Evolutionary conservation across 2,329 filamentous ascomycete genomes (phyloP).

Genomic region (Calonectria fujianensis): DNA sequence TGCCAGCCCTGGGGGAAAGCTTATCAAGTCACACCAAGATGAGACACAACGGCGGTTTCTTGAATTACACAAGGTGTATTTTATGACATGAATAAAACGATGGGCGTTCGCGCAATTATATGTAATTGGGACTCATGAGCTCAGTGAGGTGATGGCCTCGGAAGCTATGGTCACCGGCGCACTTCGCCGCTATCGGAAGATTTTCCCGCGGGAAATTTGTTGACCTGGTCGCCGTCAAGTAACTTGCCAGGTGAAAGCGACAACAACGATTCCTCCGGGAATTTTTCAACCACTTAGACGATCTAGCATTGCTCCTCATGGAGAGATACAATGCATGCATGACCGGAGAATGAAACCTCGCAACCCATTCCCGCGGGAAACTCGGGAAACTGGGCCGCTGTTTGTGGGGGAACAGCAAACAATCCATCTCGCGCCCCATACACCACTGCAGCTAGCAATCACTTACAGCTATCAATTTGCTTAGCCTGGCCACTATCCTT

Average conservation of each 20-base stretch:
- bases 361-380: constrained; percentile 12
- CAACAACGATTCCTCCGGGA: background rate
- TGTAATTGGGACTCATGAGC: constrained; percentile 6
- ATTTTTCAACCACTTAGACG: constrained; percentile 2
- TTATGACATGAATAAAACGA: background rate
- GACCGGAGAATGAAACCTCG: constrained; percentile 23
- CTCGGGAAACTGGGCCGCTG: constrained; percentile 16
- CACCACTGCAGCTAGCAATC: constrained; percentile 20
- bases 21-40: constrained; percentile 40
- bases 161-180: constrained; percentile 19
- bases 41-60: background rate
- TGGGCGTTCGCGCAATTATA: constrained; percentile 4
- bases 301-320: constrained; percentile 9
- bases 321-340: constrained; percentile 1
- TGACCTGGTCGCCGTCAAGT: background rate
- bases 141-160: constrained; percentile 20
- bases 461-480: constrained; percentile 20
- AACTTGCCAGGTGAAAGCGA: background rate
- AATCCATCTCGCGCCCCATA: constrained; percentile 14
- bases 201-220: constrained; percentile 20
- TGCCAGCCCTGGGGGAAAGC: constrained; percentile 38
- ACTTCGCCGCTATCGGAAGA: constrained; percentile 41
- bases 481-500: constrained; percentile 8
- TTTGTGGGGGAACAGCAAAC: constrained; percentile 16
- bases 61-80: background rate